These are phyloP conservation scores for Populus hybrid DNA, from an alignment of 441 rosid genomes.

Conservation along the genomic window DNA sequence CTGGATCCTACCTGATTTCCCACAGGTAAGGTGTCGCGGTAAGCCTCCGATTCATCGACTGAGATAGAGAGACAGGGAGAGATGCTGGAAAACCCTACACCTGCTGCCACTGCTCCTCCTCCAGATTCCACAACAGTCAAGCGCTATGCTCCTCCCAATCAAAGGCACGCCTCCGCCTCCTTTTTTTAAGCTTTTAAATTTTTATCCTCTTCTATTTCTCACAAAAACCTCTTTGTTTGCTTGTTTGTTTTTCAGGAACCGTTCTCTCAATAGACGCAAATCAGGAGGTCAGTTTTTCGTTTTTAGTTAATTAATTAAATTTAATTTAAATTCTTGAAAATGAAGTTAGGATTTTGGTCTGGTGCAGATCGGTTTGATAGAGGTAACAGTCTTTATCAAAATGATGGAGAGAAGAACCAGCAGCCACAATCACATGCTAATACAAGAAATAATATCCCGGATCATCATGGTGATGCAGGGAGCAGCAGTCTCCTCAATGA, in stretches of 20 bases:
- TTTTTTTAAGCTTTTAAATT: too few relatives aligned
- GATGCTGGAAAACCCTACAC: conserved; percentile 66
- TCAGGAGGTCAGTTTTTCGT: conserved; percentile 43
- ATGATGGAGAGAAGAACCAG: conserved; percentile 54
- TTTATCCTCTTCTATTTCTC: neutral
- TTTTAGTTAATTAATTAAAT: neutral
- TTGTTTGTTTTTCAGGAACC: conserved; percentile 40
- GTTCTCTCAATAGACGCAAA: conserved; percentile 52
- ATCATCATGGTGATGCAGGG: conserved; percentile 42
- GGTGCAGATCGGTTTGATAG: conserved; percentile 42
- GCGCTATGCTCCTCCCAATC: conserved; percentile 75
- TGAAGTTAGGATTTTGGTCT: neutral
- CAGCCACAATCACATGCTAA: conserved; percentile 17
- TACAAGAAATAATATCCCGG: conserved; percentile 29
- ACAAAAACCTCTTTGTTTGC: neutral
- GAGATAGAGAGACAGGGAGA: conserved; percentile 8
- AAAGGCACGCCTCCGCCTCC: conserved; percentile 31
- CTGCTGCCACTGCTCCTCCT: conserved; percentile 33
- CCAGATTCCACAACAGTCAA: conserved; percentile 35
- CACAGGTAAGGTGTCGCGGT: neutral
- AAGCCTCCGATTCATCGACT: neutral
- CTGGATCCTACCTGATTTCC: conserved; percentile 6
- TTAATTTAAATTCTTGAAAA: neutral
- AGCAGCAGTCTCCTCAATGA: conserved; percentile 25
- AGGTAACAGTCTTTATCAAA: conserved; percentile 36